Conservation (phyloP, 2,329 filamentous ascomycete species). For the Fusarium praegraminearum region DNA sequence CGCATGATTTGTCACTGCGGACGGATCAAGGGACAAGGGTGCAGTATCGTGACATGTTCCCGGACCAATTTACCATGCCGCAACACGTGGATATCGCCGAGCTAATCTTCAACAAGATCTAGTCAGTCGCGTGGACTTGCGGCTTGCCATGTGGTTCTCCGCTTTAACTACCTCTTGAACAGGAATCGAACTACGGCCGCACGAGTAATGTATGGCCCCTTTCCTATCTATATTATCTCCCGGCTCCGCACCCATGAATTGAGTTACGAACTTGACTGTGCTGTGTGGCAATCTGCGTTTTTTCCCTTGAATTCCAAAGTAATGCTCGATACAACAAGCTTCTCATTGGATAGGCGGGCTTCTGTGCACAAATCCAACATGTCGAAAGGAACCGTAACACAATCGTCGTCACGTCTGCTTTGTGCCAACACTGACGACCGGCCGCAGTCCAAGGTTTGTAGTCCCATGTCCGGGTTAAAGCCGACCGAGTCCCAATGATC, state of each 20-base stretch:
- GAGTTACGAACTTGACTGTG: not conserved
- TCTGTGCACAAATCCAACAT: conserved; percentile 21
- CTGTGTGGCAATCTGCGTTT: not conserved
- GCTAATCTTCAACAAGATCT: conserved; percentile 33
- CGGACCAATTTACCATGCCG: conserved; percentile 1
- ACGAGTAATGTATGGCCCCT: conserved; percentile 40
- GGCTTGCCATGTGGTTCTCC: conserved; percentile 37
- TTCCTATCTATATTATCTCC: conserved; percentile 32
- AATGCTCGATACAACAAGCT: conserved; percentile 19
- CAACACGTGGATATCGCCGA: conserved; percentile 20
- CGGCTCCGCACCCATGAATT: not conserved
- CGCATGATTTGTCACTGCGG: not conserved
- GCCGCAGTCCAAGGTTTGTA: conserved; percentile 88
- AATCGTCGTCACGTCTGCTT: conserved; percentile 93
- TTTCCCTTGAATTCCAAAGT: not conserved
- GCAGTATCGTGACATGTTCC: not conserved
- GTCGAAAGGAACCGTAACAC: conserved; percentile 52
- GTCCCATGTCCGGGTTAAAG: not conserved
- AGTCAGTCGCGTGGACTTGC: conserved; percentile 27
- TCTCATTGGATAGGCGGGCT: conserved; percentile 21
- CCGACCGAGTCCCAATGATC: not conserved
- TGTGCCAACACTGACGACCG: conserved; percentile 98
- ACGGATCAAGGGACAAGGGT: conserved; percentile 16
- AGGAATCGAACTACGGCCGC: conserved; percentile 17
- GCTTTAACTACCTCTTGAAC: conserved; percentile 17